A percentile compares a stretch with the other conserved stretches of the same genome.
These are phyloP conservation scores for Oidiodendron maius DNA, from an alignment of 495 filamentous ascomycete species.

Conservation along the genomic window DNA sequence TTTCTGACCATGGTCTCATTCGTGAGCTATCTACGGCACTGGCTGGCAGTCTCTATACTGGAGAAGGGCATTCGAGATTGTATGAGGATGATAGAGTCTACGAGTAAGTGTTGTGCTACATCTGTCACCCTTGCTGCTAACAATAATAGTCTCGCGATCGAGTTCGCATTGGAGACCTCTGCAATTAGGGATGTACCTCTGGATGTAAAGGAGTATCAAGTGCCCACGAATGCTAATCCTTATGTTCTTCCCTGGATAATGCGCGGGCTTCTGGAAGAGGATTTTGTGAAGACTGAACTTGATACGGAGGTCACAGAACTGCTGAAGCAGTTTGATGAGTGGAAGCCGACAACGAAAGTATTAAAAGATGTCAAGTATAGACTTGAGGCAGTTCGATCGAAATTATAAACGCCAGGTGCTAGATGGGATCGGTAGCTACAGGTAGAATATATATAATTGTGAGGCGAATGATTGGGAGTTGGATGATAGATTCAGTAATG, in stretches of 20 bases:
- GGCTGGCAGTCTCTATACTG: conserved; percentile 84
- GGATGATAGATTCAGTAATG: not conserved
- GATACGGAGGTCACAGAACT: conserved; percentile 71
- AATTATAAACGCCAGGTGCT: conserved; percentile 49
- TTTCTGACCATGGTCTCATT: conserved; percentile 88
- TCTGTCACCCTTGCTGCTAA: conserved; percentile 2
- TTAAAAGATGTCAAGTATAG: conserved; percentile 95
- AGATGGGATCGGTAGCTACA: not conserved
- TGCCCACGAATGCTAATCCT: conserved; percentile 55
- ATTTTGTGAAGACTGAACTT: conserved; percentile 77
- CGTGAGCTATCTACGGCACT: conserved; percentile 84
- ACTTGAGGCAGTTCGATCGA: conserved; percentile 84
- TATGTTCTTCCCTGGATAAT: conserved; percentile 93
- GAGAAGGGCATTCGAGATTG: conserved; percentile 88
- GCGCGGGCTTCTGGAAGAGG: conserved; percentile 87
- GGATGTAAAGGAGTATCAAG: conserved; percentile 41
- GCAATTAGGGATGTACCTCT: conserved; percentile 48
- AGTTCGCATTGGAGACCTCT: conserved; percentile 81
- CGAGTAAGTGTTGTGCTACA: conserved; percentile 46
- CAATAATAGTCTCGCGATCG: conserved; percentile 63
- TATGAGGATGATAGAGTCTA: conserved; percentile 92
- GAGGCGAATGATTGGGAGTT: not conserved
- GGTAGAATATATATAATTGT: not conserved
- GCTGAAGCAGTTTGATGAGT: conserved; percentile 83
- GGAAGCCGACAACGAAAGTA: conserved; percentile 83